Percentiles rank a stretch among this genome's conserved stretches.
phyloP scores from a whole-genome alignment of 2,329 filamentous ascomycete genomes.

The Botrytis tulipae region DNA sequence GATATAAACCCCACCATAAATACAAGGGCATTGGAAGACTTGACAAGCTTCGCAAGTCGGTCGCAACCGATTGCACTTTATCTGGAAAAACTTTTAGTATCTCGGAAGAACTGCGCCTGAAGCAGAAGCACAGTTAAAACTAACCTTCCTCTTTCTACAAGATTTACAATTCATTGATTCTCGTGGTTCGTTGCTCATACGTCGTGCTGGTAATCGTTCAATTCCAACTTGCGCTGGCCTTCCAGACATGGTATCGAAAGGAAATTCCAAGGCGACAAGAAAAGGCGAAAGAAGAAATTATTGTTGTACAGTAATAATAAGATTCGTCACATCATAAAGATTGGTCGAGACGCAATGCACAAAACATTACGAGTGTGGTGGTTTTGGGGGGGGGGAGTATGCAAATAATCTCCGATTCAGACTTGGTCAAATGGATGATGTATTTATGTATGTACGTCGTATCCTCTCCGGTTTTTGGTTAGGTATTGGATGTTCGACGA shows the following conservation, averaged over 20 bases:
- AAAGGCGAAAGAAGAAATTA: slow-evolving; percentile 19
- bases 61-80: slow-evolving; percentile 85
- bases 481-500: neutral
- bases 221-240: slow-evolving; percentile 39
- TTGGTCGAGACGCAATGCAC: slow-evolving; percentile 26
- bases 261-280: slow-evolving; percentile 1
- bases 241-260: slow-evolving; percentile 34
- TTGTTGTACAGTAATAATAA: slow-evolving; percentile 24
- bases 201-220: slow-evolving; percentile 38
- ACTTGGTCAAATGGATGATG: neutral
- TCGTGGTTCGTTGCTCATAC: slow-evolving; percentile 57
- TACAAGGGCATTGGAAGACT: slow-evolving; percentile 82
- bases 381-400: neutral
- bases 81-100: slow-evolving; percentile 51
- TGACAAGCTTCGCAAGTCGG: slow-evolving; percentile 87
- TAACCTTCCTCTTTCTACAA: slow-evolving; percentile 85
- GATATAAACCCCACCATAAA: slow-evolving; percentile 69
- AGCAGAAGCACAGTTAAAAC: slow-evolving; percentile 25
- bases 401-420: slow-evolving; percentile 8
- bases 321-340: slow-evolving; percentile 36
- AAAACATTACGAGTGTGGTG: slow-evolving; percentile 25
- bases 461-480: neutral
- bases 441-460: neutral
- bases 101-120: slow-evolving; percentile 27
- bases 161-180: slow-evolving; percentile 97